These are phyloP conservation scores for Globisporangium heterothallicum DNA, from an alignment of 352 stramenopile genomes.

Conservation along the genomic window DNA sequence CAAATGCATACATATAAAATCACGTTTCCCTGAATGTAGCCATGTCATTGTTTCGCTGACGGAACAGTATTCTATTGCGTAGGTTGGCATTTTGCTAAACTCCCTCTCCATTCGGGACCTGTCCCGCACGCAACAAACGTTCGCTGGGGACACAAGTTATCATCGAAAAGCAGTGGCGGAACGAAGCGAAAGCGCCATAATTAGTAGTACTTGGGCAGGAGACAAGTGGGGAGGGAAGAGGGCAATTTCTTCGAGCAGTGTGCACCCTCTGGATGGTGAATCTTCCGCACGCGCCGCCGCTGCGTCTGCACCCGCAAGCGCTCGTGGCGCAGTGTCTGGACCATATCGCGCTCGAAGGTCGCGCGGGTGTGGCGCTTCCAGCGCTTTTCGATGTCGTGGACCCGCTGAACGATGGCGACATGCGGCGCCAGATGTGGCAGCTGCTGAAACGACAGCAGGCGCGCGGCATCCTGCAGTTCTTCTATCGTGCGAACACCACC, in stretches of 20 bases:
- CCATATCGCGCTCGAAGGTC: conserved; percentile 54
- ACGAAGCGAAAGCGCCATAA: too few species aligned
- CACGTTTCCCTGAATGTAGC: too few species aligned
- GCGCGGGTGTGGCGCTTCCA: conserved; percentile 30
- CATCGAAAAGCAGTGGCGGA: too few species aligned
- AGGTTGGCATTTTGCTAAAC: too few species aligned
- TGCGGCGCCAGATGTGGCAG: conserved; percentile 54
- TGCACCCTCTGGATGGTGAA: too few species aligned
- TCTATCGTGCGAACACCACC: conserved; percentile 11
- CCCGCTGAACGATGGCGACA: conserved; percentile 23
- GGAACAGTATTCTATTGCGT: neutral
- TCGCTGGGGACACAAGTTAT: too few species aligned
- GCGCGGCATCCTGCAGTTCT: conserved; percentile 48
- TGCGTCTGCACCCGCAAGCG: conserved; percentile 24
- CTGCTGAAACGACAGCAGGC: conserved; percentile 42
- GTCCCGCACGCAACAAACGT: too few species aligned
- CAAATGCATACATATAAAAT: too few species aligned
- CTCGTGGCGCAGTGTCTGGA: conserved; percentile 59
- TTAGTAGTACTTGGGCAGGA: too few species aligned
- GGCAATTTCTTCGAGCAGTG: neutral
- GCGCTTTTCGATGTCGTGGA: conserved; percentile 41
- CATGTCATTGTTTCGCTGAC: neutral
- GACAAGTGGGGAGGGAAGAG: neutral
- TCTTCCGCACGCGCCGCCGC: neutral
- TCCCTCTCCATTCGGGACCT: neutral